Evolutionary conservation across 1,139 yeast genomes (phyloP).

Genomic region (Lodderomyces margitis): DNA sequence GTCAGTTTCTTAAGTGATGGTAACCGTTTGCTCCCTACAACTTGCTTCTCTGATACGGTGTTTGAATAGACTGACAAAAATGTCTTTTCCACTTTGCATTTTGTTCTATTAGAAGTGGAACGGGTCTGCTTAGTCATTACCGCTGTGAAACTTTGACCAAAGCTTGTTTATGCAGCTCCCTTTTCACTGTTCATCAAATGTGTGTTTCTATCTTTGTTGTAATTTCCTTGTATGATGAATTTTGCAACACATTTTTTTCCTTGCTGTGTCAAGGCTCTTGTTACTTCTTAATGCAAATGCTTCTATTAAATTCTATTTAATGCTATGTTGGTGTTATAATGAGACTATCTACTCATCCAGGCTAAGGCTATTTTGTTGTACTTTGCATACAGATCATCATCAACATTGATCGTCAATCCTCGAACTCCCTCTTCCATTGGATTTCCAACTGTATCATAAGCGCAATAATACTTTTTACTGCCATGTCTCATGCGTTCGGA

Average conservation of each 20-base stretch:
- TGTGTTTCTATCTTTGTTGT: too few relatives aligned
- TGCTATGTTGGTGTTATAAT: too few relatives aligned
- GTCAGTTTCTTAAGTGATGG: not conserved
- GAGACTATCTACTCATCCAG: not conserved
- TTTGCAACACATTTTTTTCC: not conserved
- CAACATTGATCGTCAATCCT: slow-evolving; percentile 18
- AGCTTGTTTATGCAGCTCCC: too few relatives aligned
- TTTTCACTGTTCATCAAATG: too few relatives aligned
- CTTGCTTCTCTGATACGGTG: not conserved
- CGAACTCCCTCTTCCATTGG: slow-evolving; percentile 15
- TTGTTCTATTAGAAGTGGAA: not conserved
- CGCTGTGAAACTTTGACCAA: too few relatives aligned
- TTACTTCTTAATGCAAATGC: too few relatives aligned
- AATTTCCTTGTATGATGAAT: not conserved
- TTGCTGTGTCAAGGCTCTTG: too few relatives aligned
- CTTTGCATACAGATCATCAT: not conserved
- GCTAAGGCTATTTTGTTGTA: not conserved
- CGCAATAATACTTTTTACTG: slow-evolving; percentile 29
- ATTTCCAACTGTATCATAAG: slow-evolving; percentile 34
- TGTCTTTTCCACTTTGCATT: not conserved
- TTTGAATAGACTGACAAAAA: not conserved
- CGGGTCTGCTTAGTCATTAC: too few relatives aligned
- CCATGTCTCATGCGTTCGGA: slow-evolving; percentile 14
- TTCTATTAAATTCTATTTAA: too few relatives aligned
- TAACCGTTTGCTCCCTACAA: not conserved